These are phyloP conservation scores for Albugo candida DNA, from an alignment of 352 stramenopile genomes.

Conservation along the genomic window DNA sequence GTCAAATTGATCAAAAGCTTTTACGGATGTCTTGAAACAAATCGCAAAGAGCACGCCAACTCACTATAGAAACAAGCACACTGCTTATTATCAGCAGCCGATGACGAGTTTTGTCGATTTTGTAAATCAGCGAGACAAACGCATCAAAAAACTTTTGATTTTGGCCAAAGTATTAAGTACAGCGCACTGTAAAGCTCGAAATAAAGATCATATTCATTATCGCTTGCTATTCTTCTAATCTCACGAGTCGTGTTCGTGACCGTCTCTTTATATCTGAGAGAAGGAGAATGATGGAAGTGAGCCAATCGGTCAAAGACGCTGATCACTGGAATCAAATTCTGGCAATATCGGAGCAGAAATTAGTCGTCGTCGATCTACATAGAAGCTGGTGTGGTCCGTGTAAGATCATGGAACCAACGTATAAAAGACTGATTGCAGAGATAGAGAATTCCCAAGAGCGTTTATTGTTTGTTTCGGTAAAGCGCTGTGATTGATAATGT, in stretches of 20 bases:
- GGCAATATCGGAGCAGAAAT: constrained; percentile 36
- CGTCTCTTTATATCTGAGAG: background rate
- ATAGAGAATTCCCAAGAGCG: constrained; percentile 33
- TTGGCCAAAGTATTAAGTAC: too few species aligned
- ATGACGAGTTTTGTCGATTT: too few species aligned
- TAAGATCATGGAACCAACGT: constrained; percentile 59
- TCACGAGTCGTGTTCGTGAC: background rate
- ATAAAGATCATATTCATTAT: too few species aligned
- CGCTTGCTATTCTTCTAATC: too few species aligned
- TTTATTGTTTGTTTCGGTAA: constrained; percentile 31
- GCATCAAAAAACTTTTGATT: too few species aligned
- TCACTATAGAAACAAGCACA: too few species aligned
- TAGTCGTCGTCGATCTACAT: constrained; percentile 44
- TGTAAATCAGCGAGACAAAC: too few species aligned
- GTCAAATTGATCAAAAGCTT: constrained; percentile 15
- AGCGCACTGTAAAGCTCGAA: too few species aligned
- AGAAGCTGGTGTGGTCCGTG: constrained; percentile 55
- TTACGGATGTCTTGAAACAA: constrained; percentile 29
- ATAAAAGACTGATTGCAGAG: constrained; percentile 35
- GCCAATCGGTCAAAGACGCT: constrained; percentile 30
- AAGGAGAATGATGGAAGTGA: constrained; percentile 15
- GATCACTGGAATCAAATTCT: constrained; percentile 37
- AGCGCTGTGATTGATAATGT: background rate
- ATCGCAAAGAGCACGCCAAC: constrained; percentile 12
- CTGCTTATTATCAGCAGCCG: too few species aligned